Evolutionary conservation across 441 rosid genomes (phyloP), one percentile per base, ranked within the genome.

Genomic region (Populus hybrid): DNA sequence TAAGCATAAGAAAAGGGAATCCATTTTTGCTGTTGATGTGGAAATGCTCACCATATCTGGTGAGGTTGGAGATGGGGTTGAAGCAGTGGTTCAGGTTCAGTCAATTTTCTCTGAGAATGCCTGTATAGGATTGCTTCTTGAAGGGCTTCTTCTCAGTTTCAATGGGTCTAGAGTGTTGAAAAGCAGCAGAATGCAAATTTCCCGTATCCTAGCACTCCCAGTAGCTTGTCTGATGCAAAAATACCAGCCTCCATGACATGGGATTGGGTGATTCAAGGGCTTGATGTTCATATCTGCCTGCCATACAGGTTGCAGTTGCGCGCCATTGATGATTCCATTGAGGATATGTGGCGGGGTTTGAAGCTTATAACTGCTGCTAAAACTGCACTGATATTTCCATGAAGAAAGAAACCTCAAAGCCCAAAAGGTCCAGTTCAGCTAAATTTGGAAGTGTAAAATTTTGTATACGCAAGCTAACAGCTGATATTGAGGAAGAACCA

Each of bases 241-340:
- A 77, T 78, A 42, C 79, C 87, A 63, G 82, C 78, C 34, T 73
- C 79, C 67, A 79, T 81, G 78, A 86, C 79, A n/a, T 95, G 99
- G 99, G 99, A 97, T 85, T 97, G 97, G 98, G 95, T 94, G 77
- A 85, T 97, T 84, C 99, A 97, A 88, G 99, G 97, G 80, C 97
- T 90, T 82, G 91, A 91, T 85, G 82, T 93, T 84, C 99, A 94
- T 87, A 84, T 97, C 81, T 88, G 92, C 85, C 76, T 97, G 97
- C 99, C 99, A 79, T 92, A 81, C 91, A 89, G 91, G 88, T 85
- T 97, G 86, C 88, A 95, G 88, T 79, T 97, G 87, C 99, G 99
- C 69, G 99, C 99, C 79, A 91, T 94, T 83, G 99, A 95, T 83
- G 99, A 97, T 88, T 87, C 99, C 12, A 61, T 95, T 76, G 99